Evolutionary conservation across 306 rosid species (phyloP).

Genomic region (Echinosophora koreensis): DNA sequence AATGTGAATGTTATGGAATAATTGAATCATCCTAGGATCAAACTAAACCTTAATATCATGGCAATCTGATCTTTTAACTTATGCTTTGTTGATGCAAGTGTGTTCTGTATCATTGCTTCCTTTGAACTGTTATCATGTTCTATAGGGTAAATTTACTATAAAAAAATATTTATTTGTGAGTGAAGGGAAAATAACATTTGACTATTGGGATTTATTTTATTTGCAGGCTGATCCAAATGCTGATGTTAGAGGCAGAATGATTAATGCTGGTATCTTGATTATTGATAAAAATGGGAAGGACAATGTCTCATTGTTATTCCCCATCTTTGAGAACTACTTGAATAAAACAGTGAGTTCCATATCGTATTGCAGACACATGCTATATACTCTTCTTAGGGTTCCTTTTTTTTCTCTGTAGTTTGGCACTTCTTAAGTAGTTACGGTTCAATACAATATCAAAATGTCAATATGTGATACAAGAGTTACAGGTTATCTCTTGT

Average conservation of each 20-base stretch:
- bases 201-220: conserved; percentile 48
- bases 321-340: conserved; percentile 93
- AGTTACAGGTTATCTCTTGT: conserved; percentile 20
- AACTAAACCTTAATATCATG: not conserved
- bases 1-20: not conserved
- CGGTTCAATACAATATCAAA: not conserved
- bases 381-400: not conserved
- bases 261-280: conserved; percentile 93
- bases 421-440: not conserved
- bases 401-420: conserved; percentile 16
- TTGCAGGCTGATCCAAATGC: conserved; percentile 95
- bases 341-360: conserved; percentile 76
- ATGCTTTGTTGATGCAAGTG: conserved; percentile 17
- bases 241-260: conserved; percentile 97
- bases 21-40: not conserved
- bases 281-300: conserved; percentile 95
- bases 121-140: conserved; percentile 12
- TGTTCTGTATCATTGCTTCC: not conserved
- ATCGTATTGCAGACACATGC: conserved; percentile 30
- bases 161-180: conserved; percentile 20
- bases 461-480: not conserved
- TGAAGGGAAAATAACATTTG: conserved; percentile 10
- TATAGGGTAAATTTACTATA: not conserved
- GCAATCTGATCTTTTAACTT: not conserved
- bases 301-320: conserved; percentile 85